Conservation (phyloP, 2,329 filamentous ascomycete genomes). For the Colletotrichum cereale region DNA sequence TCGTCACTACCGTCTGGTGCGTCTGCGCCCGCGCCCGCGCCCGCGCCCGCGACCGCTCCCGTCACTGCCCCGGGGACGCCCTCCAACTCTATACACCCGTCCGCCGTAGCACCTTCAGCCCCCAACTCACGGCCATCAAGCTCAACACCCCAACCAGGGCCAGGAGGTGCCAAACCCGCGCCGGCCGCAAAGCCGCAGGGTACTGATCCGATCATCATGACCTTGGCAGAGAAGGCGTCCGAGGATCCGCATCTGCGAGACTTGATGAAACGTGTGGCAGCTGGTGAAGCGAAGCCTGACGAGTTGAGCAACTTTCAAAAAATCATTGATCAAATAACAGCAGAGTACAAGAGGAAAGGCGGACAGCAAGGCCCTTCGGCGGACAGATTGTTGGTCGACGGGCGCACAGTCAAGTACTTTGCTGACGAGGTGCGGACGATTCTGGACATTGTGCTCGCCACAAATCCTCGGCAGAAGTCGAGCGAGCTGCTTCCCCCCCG, state of each 20-base stretch:
- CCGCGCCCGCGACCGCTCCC: conserved; percentile 41
- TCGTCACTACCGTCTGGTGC: conserved; percentile 35
- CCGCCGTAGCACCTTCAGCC: conserved; percentile 45
- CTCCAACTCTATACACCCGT: conserved; percentile 24
- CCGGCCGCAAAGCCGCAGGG: conserved; percentile 37
- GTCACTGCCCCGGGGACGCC: conserved; percentile 41
- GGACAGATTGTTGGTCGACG: conserved; percentile 66
- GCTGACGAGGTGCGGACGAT: conserved; percentile 70
- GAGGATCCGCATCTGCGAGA: conserved; percentile 79
- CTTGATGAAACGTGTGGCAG: conserved; percentile 86
- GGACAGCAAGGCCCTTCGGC: conserved; percentile 65
- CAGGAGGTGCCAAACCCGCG: conserved; percentile 29
- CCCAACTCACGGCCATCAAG: conserved; percentile 37
- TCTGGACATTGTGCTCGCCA: conserved; percentile 69
- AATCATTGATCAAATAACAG: conserved; percentile 84
- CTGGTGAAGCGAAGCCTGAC: conserved; percentile 74
- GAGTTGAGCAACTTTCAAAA: conserved; percentile 82
- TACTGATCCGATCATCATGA: conserved; percentile 77
- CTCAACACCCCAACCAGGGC: conserved; percentile 36
- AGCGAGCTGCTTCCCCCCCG: conserved; percentile 65
- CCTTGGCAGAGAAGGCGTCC: conserved; percentile 80
- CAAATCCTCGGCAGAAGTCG: conserved; percentile 69
- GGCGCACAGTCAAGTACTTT: conserved; percentile 70
- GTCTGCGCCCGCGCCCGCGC: conserved; percentile 41
- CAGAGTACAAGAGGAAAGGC: conserved; percentile 66